Base-by-base conservation (phyloP, 768 basidiomycete genomes). In the Royoungia palumana region DNA sequence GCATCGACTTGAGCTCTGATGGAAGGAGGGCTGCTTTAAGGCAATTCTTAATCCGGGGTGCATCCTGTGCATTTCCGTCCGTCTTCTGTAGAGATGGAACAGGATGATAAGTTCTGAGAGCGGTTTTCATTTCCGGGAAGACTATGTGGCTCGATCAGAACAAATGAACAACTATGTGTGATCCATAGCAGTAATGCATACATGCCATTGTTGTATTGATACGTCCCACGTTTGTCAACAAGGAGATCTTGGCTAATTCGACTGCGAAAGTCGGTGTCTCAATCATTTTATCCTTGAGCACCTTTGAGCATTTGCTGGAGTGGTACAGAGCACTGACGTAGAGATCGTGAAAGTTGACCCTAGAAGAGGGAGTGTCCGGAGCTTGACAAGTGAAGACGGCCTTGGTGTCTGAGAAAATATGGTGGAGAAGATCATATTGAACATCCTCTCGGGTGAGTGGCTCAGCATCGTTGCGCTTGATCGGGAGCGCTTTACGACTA, bases 191-290 rank as follows among this genome's bases (percentile, higher is more conserved):
- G 19, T 5, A 51, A 47, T 52, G 67, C 83, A 72, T 69, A 87
- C 82, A 85, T 44, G 90, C 90, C 81, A 93, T 85, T 27, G 92
- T 94, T 34, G 93, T 94, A 63, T 94, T 94, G 69, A 94, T 89
- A 54, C 90, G 76, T 21, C 92, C 92, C 40, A 93, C 87, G 62
- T 95, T 95, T 44, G 90, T 89, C 45, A 94, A 73, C 28, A 94
- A 74, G 22, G 87, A 84, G 32, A 94, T 81, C 70, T 92, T 91
- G 44, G 85, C 86, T 44, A 91, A 79, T 66, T 89, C 89, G 55
- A 83, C 70, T 6, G 82, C 84, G 65, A 89, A 91, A 7, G 80
- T 80, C 13, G 87, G 87, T 1, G 80, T 85, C 47, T 91, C 87
- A 43, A 82, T 69, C 83, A 94, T 89, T 69, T 92, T 92, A 63